Conservation (phyloP, 345 rosid genomes). For the Carallia pectinifolia region DNA sequence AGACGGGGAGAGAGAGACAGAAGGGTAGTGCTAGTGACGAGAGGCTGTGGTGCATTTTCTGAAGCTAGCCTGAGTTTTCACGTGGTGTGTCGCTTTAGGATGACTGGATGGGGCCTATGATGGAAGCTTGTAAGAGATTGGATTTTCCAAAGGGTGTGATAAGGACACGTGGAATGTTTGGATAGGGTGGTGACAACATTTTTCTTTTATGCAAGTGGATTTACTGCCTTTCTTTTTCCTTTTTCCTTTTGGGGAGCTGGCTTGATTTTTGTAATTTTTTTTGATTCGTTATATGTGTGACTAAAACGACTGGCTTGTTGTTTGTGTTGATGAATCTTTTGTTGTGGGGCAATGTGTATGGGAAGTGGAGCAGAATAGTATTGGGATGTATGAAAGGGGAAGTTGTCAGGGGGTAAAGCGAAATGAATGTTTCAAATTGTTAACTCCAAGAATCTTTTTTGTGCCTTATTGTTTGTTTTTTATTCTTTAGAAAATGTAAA, state of each 20-base stretch:
- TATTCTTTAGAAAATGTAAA: too few species aligned
- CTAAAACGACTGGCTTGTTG: too few species aligned
- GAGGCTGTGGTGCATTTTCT: constrained; percentile 18
- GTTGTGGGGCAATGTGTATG: too few species aligned
- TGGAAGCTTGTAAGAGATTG: constrained; percentile 9
- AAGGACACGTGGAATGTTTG: constrained; percentile 25
- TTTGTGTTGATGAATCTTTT: too few species aligned
- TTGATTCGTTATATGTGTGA: too few species aligned
- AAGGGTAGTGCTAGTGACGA: neutral
- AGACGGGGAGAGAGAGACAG: neutral
- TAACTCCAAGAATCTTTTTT: too few species aligned
- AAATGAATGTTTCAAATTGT: too few species aligned
- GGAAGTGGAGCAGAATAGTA: too few species aligned
- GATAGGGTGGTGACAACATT: constrained; percentile 17
- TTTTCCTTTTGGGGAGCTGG: neutral
- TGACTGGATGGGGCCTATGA: constrained; percentile 10
- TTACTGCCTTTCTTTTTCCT: neutral
- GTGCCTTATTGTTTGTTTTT: too few species aligned
- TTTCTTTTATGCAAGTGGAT: neutral
- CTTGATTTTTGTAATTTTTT: neutral
- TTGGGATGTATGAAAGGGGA: too few species aligned
- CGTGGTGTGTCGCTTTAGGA: constrained; percentile 33
- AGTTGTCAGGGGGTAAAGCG: too few species aligned
- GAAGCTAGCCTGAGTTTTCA: constrained; percentile 32
- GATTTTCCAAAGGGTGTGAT: neutral